Percentiles rank a stretch among this genome's conserved stretches.
phyloP scores from a whole-genome alignment of 2,329 filamentous ascomycete genomes.

The Penicillium sp. region DNA sequence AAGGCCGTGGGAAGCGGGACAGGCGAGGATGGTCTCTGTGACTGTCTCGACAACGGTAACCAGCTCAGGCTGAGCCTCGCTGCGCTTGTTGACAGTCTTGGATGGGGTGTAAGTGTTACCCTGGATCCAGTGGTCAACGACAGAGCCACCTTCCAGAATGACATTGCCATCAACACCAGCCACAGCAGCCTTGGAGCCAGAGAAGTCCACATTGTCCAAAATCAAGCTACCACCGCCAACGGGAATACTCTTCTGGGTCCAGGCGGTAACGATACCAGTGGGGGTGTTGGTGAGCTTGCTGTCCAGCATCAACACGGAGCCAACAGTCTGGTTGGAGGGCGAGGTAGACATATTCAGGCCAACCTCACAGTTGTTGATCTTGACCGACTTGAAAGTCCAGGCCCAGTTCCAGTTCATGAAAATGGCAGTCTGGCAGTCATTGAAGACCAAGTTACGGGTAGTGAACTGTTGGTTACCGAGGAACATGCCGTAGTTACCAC shows the following conservation, averaged over 20 bases:
- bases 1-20: slow-evolving; percentile 9
- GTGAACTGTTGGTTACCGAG: slow-evolving; percentile 84
- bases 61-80: slow-evolving; percentile 16
- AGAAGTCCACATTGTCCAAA: slow-evolving; percentile 82
- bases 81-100: slow-evolving; percentile 21
- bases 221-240: slow-evolving; percentile 71
- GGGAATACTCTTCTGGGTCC: slow-evolving; percentile 52
- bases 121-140: slow-evolving; percentile 66
- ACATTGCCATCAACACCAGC: slow-evolving; percentile 47
- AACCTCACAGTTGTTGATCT: slow-evolving; percentile 64
- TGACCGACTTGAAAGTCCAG: slow-evolving; percentile 69
- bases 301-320: slow-evolving; percentile 75
- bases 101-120: slow-evolving; percentile 59
- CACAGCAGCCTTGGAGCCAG: slow-evolving; percentile 60
- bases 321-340: slow-evolving; percentile 62
- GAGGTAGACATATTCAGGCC: slow-evolving; percentile 70
- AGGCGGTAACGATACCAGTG: slow-evolving; percentile 68
- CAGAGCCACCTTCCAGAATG: slow-evolving; percentile 61
- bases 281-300: slow-evolving; percentile 67
- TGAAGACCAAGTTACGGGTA: slow-evolving; percentile 72
- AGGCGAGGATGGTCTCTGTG: slow-evolving; percentile 21
- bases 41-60: slow-evolving; percentile 22
- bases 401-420: slow-evolving; percentile 91
- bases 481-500: slow-evolving; percentile 68
- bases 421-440: slow-evolving; percentile 70